A percentile compares a stretch with the other conserved stretches of the same genome.
These are phyloP conservation scores for Wallacemonas collosoma DNA, from an alignment of 208 protist genomes.

Conservation along the genomic window DNA sequence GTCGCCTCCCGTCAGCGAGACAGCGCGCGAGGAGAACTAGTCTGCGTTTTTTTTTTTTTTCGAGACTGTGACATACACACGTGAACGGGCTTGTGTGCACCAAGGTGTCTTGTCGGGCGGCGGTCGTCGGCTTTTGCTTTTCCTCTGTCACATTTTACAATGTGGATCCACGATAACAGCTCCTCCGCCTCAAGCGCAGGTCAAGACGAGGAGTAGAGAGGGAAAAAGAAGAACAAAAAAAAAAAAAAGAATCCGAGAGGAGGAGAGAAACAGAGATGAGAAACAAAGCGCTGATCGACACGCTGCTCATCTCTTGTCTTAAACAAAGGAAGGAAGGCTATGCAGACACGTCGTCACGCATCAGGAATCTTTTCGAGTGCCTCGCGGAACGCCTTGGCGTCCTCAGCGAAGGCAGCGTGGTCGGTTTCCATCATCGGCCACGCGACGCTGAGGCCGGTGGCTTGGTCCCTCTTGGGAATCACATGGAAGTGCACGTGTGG, in stretches of 20 bases:
- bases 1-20: too few relatives aligned
- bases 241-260: background rate
- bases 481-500: conserved; percentile 95
- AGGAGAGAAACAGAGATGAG: background rate
- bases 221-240: conserved; percentile 10
- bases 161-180: background rate
- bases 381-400: conserved; percentile 63
- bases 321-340: too few relatives aligned
- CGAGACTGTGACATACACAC: too few relatives aligned
- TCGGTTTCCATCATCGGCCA: conserved; percentile 73
- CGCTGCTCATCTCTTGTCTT: too few relatives aligned
- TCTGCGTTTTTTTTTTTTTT: too few relatives aligned
- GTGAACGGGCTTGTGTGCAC: too few relatives aligned
- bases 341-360: background rate
- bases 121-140: too few relatives aligned
- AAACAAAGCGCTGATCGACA: background rate
- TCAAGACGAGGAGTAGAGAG: background rate
- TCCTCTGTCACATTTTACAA: background rate
- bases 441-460: conserved; percentile 62
- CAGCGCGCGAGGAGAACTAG: too few relatives aligned
- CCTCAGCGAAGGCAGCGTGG: conserved; percentile 56
- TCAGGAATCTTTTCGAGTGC: conserved; percentile 56
- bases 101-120: too few relatives aligned
- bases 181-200: too few relatives aligned
- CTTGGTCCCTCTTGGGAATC: conserved; percentile 81